Base-by-base conservation (phyloP, 2,329 filamentous ascomycete genomes). In the Penicillium crustosum region DNA sequence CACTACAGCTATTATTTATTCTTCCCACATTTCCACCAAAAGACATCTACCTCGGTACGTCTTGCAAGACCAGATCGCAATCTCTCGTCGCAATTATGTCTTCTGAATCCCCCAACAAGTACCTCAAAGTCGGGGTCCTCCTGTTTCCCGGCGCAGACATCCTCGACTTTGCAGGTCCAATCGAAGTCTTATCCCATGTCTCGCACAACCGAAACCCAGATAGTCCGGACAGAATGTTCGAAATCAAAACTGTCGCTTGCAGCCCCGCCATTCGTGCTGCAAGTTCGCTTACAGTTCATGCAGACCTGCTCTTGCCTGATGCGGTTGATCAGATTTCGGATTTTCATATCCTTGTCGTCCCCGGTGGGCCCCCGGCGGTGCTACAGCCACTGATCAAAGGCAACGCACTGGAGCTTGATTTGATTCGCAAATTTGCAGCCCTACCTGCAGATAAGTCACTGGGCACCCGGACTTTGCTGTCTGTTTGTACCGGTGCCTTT, bases 271-370 rank as follows among this genome's bases (percentile, higher is more conserved):
- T 65, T 6, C 66, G 68, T 12, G 68, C 64, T 1, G 67, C 58
- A 0, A 57, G 58, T n/a, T 61, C 67, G 0, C 59, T 76, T 9
- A 68, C 65, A 4, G 68, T 76, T 43, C 52, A 69, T 0, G 70
- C 70, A 6, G 73, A 74, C 36, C 62, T 63, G 8, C 66, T 65
- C 3, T 63, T 78, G 15, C 55, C 66, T 12, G 66, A 72, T 0
- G 65, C 75, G 8, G 53, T 67, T 13, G 47, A 61, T 8, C 47
- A 59, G 1, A 64, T 78, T 21, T 57, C 62, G 4, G 61, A 66
- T 5, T 78, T 71, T 61, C 73, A 78, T 52, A 71, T 78, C 21
- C 64, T 79, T 4, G 58, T 79, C 15, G 68, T 78, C 9, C 77
- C 76, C 0, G 76, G 77, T 13, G 73, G 70, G 1, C 54, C 63